Evolutionary conservation across 768 basidiomycete species (phyloP).

Genomic region (Lentinus brumalis): DNA sequence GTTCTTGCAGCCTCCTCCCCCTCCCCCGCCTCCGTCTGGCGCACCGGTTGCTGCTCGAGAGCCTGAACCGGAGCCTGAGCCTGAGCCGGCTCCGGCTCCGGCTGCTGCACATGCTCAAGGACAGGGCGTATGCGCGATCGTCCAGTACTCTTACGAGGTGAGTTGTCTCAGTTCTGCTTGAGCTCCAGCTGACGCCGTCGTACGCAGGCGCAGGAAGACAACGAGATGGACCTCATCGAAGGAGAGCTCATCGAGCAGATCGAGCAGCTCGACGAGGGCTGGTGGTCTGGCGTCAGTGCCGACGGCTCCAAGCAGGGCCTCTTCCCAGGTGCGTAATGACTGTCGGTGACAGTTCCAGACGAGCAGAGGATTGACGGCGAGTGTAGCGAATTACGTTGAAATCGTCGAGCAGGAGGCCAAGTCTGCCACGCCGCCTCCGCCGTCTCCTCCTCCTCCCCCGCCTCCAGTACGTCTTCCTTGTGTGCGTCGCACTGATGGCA

Average conservation of each 20-base stretch:
- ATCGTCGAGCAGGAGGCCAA: conserved; percentile 56
- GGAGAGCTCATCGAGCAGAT: conserved; percentile 83
- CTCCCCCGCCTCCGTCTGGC: neutral
- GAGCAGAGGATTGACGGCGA: neutral
- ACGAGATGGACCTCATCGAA: conserved; percentile 79
- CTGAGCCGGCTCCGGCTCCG: conserved; percentile 46
- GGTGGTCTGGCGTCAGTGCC: conserved; percentile 83
- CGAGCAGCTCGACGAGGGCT: conserved; percentile 85
- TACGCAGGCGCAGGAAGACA: conserved; percentile 74
- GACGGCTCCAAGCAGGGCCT: conserved; percentile 71
- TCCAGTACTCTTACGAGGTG: conserved; percentile 81
- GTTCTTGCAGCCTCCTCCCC: neutral
- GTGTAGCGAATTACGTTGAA: conserved; percentile 84
- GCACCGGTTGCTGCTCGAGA: conserved; percentile 40
- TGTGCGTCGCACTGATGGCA: neutral
- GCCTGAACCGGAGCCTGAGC: conserved; percentile 40
- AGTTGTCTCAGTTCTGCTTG: conserved; percentile 2
- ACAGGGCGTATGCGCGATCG: conserved; percentile 68
- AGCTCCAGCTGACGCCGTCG: too few species aligned
- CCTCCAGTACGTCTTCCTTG: conserved; percentile 36
- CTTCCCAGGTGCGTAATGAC: conserved; percentile 70
- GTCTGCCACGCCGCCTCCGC: conserved; percentile 51
- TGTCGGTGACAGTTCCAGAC: neutral
- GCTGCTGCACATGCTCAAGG: conserved; percentile 39
- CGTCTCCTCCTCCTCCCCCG: conserved; percentile 59